Evolutionary conservation across 805 yeast genomes (phyloP).

Genomic region (Tetrapisispora fleetii): DNA sequence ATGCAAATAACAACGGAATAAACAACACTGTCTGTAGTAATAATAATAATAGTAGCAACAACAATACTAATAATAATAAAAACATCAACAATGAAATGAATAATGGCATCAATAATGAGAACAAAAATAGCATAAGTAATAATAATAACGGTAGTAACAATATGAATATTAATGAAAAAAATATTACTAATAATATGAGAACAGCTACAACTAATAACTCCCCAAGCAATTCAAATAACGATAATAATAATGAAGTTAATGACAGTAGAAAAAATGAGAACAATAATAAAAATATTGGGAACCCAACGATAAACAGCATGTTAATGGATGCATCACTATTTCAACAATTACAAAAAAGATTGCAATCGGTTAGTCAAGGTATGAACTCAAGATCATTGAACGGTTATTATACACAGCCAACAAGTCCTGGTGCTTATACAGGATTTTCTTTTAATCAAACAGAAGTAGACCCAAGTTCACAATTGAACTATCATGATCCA

Average conservation of each 20-base stretch:
- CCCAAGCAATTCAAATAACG: neutral
- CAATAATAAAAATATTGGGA: conserved; percentile 3
- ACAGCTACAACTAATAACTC: neutral
- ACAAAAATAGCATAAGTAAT: conserved; percentile 1
- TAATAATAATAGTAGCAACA: conserved; percentile 1
- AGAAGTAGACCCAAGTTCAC: conserved; percentile 4
- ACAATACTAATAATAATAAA: neutral
- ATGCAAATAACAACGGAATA: conserved; percentile 1
- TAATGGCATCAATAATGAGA: conserved; percentile 1
- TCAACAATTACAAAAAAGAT: conserved; percentile 21
- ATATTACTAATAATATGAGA: neutral
- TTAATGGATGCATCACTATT: conserved; percentile 20
- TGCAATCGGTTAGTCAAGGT: conserved; percentile 22
- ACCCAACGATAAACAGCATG: conserved; percentile 12
- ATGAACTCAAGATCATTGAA: conserved; percentile 19
- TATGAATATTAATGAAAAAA: conserved; percentile 5
- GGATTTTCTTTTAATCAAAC: conserved; percentile 11
- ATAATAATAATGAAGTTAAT: neutral
- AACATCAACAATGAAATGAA: neutral
- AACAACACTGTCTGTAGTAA: conserved; percentile 1
- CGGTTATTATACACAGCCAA: conserved; percentile 27
- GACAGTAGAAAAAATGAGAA: conserved; percentile 1
- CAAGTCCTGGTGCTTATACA: conserved; percentile 19
- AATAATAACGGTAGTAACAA: neutral
- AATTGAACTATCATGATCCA: conserved; percentile 3